A percentile compares a stretch with the other conserved stretches of the same genome.
phyloP scores from a whole-genome alignment of 2,329 filamentous ascomycete genomes.

The Aspergillus terreus region DNA sequence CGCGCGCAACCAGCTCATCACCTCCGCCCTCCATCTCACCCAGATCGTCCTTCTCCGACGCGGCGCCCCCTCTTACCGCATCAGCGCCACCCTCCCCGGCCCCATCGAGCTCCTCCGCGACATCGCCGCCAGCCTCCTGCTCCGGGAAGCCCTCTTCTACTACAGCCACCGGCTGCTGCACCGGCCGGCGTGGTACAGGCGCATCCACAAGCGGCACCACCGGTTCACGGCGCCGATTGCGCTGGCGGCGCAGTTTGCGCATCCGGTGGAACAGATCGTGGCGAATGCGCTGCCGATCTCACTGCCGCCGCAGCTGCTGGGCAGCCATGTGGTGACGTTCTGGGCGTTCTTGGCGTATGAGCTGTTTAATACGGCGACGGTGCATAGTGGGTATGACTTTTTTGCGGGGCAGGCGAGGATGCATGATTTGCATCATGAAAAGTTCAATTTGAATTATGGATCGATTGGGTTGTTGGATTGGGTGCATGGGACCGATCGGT shows the following conservation, averaged over 20 bases:
- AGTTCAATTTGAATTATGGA: slow-evolving; percentile 54
- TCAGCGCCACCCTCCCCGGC: slow-evolving; percentile 38
- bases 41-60: slow-evolving; percentile 16
- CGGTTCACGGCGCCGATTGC: slow-evolving; percentile 54
- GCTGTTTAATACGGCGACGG: slow-evolving; percentile 51
- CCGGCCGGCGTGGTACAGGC: slow-evolving; percentile 45
- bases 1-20: slow-evolving; percentile 47
- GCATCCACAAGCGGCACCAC: slow-evolving; percentile 57
- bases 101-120: slow-evolving; percentile 37
- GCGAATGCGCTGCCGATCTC: slow-evolving; percentile 53
- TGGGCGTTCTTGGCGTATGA: slow-evolving; percentile 50
- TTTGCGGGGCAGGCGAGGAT: slow-evolving; percentile 42
- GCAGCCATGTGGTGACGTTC: slow-evolving; percentile 51
- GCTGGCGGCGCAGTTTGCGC: slow-evolving; percentile 55
- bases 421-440: slow-evolving; percentile 58
- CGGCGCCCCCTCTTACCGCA: slow-evolving; percentile 32
- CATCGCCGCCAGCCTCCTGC: slow-evolving; percentile 38
- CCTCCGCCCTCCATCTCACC: slow-evolving; percentile 32
- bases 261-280: slow-evolving; percentile 54
- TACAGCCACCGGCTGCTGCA: slow-evolving; percentile 55
- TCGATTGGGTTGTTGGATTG: slow-evolving; percentile 53
- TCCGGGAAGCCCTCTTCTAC: slow-evolving; percentile 55
- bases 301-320: slow-evolving; percentile 47
- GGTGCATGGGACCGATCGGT: slow-evolving; percentile 49
- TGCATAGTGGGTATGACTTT: slow-evolving; percentile 59